Percentiles rank a stretch among this genome's conserved stretches.
These are phyloP conservation scores for Pontederia crassipes DNA, from an alignment of 176 grass and related monocot genomes.

Conservation along the genomic window DNA sequence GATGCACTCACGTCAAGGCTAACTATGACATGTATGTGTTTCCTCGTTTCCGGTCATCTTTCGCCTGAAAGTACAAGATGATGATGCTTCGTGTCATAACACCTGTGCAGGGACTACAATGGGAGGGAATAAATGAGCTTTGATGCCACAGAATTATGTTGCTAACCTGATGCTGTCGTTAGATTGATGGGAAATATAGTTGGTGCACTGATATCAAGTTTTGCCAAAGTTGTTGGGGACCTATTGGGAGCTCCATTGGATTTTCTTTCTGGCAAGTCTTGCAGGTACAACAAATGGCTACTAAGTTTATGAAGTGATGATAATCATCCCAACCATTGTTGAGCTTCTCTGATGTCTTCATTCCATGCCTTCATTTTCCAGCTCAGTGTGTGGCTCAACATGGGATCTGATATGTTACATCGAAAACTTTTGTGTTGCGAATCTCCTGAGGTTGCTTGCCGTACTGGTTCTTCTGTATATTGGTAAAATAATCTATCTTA, in stretches of 20 bases:
- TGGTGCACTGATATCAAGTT: constrained; percentile 30
- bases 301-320: background rate
- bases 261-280: constrained; percentile 52
- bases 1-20: no score
- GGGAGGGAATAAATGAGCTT: no score
- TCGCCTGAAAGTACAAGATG: no score
- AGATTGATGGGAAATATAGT: constrained; percentile 36
- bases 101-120: no score
- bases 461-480: constrained; percentile 40
- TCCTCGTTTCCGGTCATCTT: no score
- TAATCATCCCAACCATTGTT: no score
- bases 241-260: constrained; percentile 37
- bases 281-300: constrained; percentile 24
- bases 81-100: no score
- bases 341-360: background rate
- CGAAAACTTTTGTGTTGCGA: constrained; percentile 47
- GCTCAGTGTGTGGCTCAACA: constrained; percentile 29
- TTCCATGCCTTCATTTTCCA: constrained; percentile 12
- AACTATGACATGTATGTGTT: no score
- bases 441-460: constrained; percentile 36
- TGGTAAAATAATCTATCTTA: constrained; percentile 12
- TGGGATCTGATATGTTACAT: constrained; percentile 64
- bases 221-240: constrained; percentile 30
- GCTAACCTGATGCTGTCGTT: background rate
- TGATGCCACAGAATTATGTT: no score